phyloP scores from a whole-genome alignment of 2,329 filamentous ascomycete genomes.

The Sporothrix brunneoviolacea region DNA sequence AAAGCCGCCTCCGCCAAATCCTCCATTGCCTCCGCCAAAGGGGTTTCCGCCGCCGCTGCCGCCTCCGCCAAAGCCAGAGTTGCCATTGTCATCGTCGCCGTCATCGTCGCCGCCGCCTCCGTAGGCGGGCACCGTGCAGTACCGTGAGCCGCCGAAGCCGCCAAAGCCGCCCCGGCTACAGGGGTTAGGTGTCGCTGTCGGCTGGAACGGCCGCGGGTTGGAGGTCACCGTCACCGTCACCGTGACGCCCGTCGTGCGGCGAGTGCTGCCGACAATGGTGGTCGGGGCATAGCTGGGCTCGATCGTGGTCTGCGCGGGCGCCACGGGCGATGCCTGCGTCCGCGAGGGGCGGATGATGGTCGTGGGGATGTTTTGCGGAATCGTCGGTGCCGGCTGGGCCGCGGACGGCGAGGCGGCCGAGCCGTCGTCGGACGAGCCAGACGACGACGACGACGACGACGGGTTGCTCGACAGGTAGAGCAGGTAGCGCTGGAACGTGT shows the following conservation, averaged over 20 bases:
- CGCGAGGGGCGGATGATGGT: constrained; percentile 9
- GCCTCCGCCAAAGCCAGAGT: background rate
- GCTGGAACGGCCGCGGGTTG: background rate
- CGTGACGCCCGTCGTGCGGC: background rate
- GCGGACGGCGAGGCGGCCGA: background rate
- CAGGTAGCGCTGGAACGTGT: constrained; percentile 12
- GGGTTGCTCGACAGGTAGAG: constrained; percentile 12
- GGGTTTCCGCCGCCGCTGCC: too few species aligned
- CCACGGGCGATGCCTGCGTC: background rate
- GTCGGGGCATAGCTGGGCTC: constrained; percentile 5
- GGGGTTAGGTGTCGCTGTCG: background rate
- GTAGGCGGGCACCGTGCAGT: background rate
- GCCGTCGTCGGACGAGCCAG: background rate
- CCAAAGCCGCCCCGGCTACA: constrained; percentile 7
- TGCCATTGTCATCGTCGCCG: constrained; percentile 5
- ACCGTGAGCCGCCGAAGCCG: constrained; percentile 2
- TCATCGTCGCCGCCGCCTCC: constrained; percentile 8
- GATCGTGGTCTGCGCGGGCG: background rate
- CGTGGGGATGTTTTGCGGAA: constrained; percentile 1
- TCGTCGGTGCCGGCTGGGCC: background rate
- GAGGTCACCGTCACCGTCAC: constrained; percentile 12
- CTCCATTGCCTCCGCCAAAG: background rate
- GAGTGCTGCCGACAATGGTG: constrained; percentile 5
- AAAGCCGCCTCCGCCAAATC: constrained; percentile 4
- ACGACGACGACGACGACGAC: background rate